Evolutionary conservation across 305 asterid species (phyloP).

Genomic region (Fraxinus floribunda): DNA sequence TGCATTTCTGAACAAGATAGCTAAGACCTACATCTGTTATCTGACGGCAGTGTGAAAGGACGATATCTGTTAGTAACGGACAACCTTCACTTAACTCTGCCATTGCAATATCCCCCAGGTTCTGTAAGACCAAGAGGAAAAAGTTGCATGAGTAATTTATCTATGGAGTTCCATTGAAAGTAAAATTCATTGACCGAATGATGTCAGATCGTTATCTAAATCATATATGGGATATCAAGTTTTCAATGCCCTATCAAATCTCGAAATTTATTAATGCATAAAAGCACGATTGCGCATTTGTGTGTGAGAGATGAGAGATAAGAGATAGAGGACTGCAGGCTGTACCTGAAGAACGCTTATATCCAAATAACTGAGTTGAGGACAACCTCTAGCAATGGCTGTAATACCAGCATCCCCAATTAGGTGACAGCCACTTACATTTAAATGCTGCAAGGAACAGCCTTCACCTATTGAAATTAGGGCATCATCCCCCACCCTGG

Average conservation of each 20-base stretch:
- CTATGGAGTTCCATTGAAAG: not conserved
- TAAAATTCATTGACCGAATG: not conserved
- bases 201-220: not conserved
- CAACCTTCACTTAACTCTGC: constrained; percentile 74
- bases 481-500: constrained; percentile 51
- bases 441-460: constrained; percentile 47
- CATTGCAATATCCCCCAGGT: constrained; percentile 70
- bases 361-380: constrained; percentile 71
- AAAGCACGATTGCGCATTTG: not conserved
- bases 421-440: constrained; percentile 53
- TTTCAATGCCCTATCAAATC: not conserved
- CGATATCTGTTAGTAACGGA: constrained; percentile 61
- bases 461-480: constrained; percentile 46
- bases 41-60: constrained; percentile 76
- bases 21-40: constrained; percentile 66
- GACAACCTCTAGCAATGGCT: constrained; percentile 86
- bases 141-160: not conserved
- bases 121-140: constrained; percentile 36
- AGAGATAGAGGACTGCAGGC: constrained; percentile 4
- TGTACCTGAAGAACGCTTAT: constrained; percentile 85
- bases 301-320: not conserved
- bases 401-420: constrained; percentile 76
- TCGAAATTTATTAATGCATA: not conserved
- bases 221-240: not conserved
- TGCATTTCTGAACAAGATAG: constrained; percentile 57